phyloP scores from a whole-genome alignment of 768 basidiomycete genomes.

The Phaeolepiota aurea region DNA sequence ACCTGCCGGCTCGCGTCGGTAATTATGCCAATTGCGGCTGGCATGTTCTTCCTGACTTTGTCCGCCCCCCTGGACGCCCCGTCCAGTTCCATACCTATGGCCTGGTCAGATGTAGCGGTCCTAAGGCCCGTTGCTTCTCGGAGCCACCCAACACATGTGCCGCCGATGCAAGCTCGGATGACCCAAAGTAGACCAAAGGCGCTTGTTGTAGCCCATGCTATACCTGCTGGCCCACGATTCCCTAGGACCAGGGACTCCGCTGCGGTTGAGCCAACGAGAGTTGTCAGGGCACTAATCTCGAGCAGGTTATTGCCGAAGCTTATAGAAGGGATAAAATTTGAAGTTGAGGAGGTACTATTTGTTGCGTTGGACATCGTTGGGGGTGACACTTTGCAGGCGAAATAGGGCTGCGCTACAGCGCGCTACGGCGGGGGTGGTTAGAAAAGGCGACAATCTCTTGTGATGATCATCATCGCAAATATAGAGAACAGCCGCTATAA shows the following conservation, averaged over 20 bases:
- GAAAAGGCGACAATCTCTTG: too few relatives aligned
- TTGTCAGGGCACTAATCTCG: slow-evolving; percentile 3
- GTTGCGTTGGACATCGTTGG: neutral
- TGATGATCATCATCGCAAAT: too few relatives aligned
- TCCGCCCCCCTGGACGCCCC: slow-evolving; percentile 5
- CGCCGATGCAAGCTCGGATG: slow-evolving; percentile 16
- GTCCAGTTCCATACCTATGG: slow-evolving; percentile 15
- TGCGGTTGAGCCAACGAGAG: slow-evolving; percentile 14
- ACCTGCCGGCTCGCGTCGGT: slow-evolving; percentile 3
- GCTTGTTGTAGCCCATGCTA: slow-evolving; percentile 21
- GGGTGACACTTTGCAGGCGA: too few relatives aligned
- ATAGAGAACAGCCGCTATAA: too few relatives aligned
- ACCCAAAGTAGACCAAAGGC: slow-evolving; percentile 17
- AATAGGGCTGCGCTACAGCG: too few relatives aligned
- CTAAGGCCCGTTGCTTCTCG: slow-evolving; percentile 18
- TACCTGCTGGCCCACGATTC: slow-evolving; percentile 16
- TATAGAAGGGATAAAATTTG: neutral
- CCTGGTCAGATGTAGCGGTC: slow-evolving; percentile 11
- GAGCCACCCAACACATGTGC: slow-evolving; percentile 16
- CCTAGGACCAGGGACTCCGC: slow-evolving; percentile 18
- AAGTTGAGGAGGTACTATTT: neutral
- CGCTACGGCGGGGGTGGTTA: too few relatives aligned
- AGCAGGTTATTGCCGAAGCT: slow-evolving; percentile 1
- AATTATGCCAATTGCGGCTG: slow-evolving; percentile 7
- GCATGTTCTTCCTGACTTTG: slow-evolving; percentile 5